A percentile compares a stretch with the other conserved stretches of the same genome.
Conservation (phyloP, 495 filamentous ascomycete genomes). For the Immersiella caudata region DNA sequence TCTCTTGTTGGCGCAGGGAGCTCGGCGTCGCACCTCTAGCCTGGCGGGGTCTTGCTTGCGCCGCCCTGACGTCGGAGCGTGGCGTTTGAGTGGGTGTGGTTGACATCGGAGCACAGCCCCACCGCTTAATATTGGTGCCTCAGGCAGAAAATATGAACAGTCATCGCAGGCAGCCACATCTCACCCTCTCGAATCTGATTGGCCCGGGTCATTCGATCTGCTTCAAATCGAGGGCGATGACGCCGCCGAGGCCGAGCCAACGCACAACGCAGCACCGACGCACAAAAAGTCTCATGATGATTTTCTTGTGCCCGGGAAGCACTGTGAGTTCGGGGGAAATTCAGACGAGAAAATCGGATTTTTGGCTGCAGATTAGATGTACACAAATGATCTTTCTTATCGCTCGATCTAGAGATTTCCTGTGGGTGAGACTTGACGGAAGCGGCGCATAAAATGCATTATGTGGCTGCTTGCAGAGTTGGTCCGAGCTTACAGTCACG, state of each 20-base stretch:
- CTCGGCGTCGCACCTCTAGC: constrained; percentile 28
- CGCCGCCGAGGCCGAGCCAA: not conserved
- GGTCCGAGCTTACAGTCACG: constrained; percentile 35
- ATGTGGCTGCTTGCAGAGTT: constrained; percentile 9
- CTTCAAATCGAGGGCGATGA: not conserved
- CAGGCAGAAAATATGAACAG: constrained; percentile 18
- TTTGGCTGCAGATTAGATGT: not conserved
- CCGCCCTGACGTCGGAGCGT: constrained; percentile 26
- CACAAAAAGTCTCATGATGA: not conserved
- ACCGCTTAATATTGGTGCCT: constrained; percentile 7
- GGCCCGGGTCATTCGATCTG: not conserved
- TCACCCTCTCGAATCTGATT: not conserved
- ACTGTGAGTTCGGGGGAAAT: not conserved
- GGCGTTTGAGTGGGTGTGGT: constrained; percentile 19
- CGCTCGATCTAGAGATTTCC: not conserved
- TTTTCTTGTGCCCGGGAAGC: not conserved
- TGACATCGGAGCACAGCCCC: constrained; percentile 5
- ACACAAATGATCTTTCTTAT: not conserved
- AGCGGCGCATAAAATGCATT: not conserved
- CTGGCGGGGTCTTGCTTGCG: constrained; percentile 37
- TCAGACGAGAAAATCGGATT: not conserved
- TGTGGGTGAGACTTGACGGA: constrained; percentile 8
- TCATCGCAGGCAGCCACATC: constrained; percentile 35
- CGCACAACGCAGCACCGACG: not conserved
- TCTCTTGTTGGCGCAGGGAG: constrained; percentile 15